A percentile compares a stretch with the other conserved stretches of the same genome.
Conservation (phyloP, 768 basidiomycete genomes). For the Pisolithus marmoratus region DNA sequence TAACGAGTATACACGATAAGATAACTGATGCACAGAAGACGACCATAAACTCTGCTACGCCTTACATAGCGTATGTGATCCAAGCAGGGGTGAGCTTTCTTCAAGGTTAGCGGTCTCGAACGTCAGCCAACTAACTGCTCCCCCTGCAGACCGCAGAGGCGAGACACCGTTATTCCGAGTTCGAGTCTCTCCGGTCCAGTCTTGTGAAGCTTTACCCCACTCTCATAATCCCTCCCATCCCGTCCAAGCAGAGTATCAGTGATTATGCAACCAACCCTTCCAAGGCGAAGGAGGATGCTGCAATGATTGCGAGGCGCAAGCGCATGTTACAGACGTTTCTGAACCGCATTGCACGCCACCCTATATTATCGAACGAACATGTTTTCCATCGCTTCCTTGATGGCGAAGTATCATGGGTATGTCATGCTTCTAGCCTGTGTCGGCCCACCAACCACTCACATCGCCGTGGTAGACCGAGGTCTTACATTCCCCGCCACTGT, state of each 20-base stretch:
- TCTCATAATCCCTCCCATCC: slow-evolving; percentile 94
- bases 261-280: slow-evolving; percentile 97
- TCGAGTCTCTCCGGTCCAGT: slow-evolving; percentile 83
- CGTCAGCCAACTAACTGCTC: slow-evolving; percentile 7
- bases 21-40: slow-evolving; percentile 97
- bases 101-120: slow-evolving; percentile 1
- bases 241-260: slow-evolving; percentile 90
- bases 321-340: slow-evolving; percentile 95
- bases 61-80: slow-evolving; percentile 95
- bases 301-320: slow-evolving; percentile 86
- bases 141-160: slow-evolving; percentile 65
- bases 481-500: slow-evolving; percentile 86
- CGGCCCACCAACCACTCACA: slow-evolving; percentile 3
- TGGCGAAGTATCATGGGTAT: slow-evolving; percentile 92
- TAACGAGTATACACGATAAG: slow-evolving; percentile 37
- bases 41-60: slow-evolving; percentile 75
- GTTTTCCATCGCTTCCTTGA: slow-evolving; percentile 95
- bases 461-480: slow-evolving; percentile 67
- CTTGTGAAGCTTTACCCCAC: slow-evolving; percentile 91
- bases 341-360: slow-evolving; percentile 83
- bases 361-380: slow-evolving; percentile 93
- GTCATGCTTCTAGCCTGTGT: slow-evolving; percentile 16
- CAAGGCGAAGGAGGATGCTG: slow-evolving; percentile 93
- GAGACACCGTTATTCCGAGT: slow-evolving; percentile 93
- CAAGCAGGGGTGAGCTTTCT: slow-evolving; percentile 63